Evolutionary conservation across 2,329 filamentous ascomycete species (phyloP), one percentile per base, ranked within the genome.

Genomic region (Mycosphaerelloides madeirae): DNA sequence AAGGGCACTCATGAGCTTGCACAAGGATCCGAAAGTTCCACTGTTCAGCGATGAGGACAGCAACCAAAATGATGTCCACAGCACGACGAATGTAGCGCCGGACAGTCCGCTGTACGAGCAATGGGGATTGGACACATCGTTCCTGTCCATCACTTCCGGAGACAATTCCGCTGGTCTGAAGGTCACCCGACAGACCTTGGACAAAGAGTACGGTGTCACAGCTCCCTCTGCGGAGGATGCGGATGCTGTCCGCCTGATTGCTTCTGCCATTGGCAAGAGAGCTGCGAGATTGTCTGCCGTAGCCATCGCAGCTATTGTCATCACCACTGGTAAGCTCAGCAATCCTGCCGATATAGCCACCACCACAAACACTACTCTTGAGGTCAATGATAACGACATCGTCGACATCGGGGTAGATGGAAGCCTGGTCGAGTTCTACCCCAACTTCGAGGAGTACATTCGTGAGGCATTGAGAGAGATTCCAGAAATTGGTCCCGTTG

Each of bases 401-500:
- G 78, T 93, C 44, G 93, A 98, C 63, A 81, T 98, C 58, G 93
- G 93, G 59, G 91, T 97, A 2, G 93, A 98, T 63, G 93, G 93
- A 54, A 90, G 84, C 62, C 73, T 98, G 41, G 89, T 97, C 2
- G 93, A 97, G 68, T 93, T 95, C 70, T 97, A 97, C 67, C 93
- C 93, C 7, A 83, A 83, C 61, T 98, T 96, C 70, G 83, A 93
- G 54, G 83, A 85, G 44, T 85, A 93, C 73, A 85, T 97, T 51
- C 80, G 90, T 50, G 86, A 95, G 62, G 87, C 87, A 6, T 74
- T 97, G 47, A 73, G 81, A 38, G 81, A 80, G 44, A 81, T 95
- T 41, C 78, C 87, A 13, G 81, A 84, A 49, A 85, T 97, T 58
- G 91, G 91, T 3, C 70, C 75, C 35, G 73, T 78, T 45, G 89